Evolutionary conservation across 805 yeast genomes (phyloP).

Genomic region (Yarrowia sp.): DNA sequence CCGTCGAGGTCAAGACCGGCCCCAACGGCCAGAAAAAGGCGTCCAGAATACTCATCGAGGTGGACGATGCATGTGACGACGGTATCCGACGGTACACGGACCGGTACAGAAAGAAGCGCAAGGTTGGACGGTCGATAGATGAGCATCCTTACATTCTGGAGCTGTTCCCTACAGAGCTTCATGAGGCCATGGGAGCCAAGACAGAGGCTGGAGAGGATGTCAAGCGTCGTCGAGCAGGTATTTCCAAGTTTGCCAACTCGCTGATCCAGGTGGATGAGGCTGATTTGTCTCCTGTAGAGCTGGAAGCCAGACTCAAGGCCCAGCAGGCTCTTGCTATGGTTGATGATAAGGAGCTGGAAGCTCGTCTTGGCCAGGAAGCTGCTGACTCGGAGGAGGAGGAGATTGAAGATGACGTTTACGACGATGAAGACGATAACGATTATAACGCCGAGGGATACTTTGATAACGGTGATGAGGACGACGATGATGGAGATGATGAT

Average conservation of each 20-base stretch:
- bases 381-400: slow-evolving; percentile 45
- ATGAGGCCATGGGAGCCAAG: slow-evolving; percentile 63
- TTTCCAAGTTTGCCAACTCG: slow-evolving; percentile 44
- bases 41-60: slow-evolving; percentile 24
- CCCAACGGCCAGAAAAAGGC: slow-evolving; percentile 1
- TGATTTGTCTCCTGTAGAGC: slow-evolving; percentile 36
- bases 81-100: slow-evolving; percentile 83
- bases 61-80: slow-evolving; percentile 43
- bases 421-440: slow-evolving; percentile 69
- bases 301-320: slow-evolving; percentile 40
- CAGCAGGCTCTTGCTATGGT: slow-evolving; percentile 29
- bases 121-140: slow-evolving; percentile 66
- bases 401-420: slow-evolving; percentile 60
- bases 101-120: slow-evolving; percentile 65
- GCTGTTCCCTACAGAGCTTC: slow-evolving; percentile 76
- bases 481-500: slow-evolving; percentile 50
- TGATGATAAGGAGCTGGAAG: slow-evolving; percentile 26
- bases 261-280: slow-evolving; percentile 40
- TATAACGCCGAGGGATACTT: slow-evolving; percentile 78
- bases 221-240: slow-evolving; percentile 40
- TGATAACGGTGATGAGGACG: slow-evolving; percentile 60
- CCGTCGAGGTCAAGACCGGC: slow-evolving; percentile 20
- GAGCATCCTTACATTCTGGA: slow-evolving; percentile 73
- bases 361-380: slow-evolving; percentile 33
- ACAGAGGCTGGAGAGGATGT: slow-evolving; percentile 49